A percentile compares a stretch with the other conserved stretches of the same genome.
Conservation (phyloP, 225 moss, liverwort and hornwort species). For the Physcomitrium patens region DNA sequence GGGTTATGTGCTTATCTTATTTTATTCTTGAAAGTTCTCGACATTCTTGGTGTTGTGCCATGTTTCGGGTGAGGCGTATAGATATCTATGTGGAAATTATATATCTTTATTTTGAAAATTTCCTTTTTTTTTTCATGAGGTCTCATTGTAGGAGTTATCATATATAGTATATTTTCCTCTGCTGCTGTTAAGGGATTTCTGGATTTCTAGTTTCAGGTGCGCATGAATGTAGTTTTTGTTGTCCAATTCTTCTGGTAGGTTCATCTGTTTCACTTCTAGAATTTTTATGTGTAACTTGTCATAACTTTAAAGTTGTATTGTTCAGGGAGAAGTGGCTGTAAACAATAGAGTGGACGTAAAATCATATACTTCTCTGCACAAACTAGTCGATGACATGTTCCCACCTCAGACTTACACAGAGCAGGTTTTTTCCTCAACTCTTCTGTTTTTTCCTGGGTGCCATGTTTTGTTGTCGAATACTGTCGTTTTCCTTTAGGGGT, state of each 20-base stretch:
- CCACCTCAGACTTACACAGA: slow-evolving; percentile 66
- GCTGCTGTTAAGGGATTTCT: not conserved
- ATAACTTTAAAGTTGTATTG: slow-evolving; percentile 13
- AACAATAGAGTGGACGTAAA: slow-evolving; percentile 94
- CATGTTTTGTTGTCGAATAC: not conserved
- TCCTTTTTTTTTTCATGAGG: slow-evolving; percentile 1
- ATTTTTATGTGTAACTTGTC: not conserved
- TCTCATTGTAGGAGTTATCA: slow-evolving; percentile 3
- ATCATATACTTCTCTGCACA: slow-evolving; percentile 95
- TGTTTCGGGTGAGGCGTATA: not conserved
- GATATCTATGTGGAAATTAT: slow-evolving; percentile 13
- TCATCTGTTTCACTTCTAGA: slow-evolving; percentile 2
- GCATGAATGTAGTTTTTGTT: not conserved
- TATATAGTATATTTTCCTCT: not conserved
- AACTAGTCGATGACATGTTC: slow-evolving; percentile 98
- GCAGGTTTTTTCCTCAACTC: slow-evolving; percentile 42
- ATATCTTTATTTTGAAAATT: not conserved
- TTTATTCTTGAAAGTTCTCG: no score
- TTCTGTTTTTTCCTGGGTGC: slow-evolving; percentile 7
- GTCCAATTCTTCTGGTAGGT: slow-evolving; percentile 2
- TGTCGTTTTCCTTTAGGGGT: not conserved
- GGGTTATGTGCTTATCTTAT: no score
- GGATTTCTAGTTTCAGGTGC: slow-evolving; percentile 9
- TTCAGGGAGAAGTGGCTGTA: slow-evolving; percentile 97
- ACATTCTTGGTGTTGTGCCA: no score